Base-by-base conservation (phyloP, 768 basidiomycete species). In the Ephemerocybe angulata region DNA sequence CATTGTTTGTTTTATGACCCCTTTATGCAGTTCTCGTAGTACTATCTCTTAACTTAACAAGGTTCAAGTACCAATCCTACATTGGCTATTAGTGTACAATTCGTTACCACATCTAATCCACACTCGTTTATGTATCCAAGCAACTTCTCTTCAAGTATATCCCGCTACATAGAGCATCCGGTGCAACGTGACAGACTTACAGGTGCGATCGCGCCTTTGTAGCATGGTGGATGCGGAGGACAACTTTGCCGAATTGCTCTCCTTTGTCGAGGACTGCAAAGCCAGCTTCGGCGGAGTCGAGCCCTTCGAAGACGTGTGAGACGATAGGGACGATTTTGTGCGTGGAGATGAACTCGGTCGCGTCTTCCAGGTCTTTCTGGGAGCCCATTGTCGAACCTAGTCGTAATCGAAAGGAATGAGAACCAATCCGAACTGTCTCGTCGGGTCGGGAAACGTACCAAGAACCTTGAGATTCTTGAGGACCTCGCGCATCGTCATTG, bases 341-440 rank as follows among this genome's bases (percentile, higher is more conserved):
- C 62, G 84, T 67, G 3, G 74, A 69, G 22, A 93, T 67, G 69
- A 94, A 93, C 13, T 71, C 67, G 1, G 89, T 90, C 21, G 89
- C 90, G 29, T 84, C 82, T 50, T 77, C 66, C 55, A 93, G 76
- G 69, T 93, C 90, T 52, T 81, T 76, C 60, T 77, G 81, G 7
- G 90, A 91, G 17, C 90, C 91, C 90, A 93, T 90, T 25, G 86
- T 90, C 1, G 88, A 88, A 31, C 90, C 90, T 90, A 29, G n/a
- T 27, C 19, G n/a, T 19, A 38, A 38, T 43, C 12, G 44, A 42
- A 22, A 42, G 12, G 21, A 12, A 13, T 46, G 17, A 28, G 50
- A 11, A 24, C 10, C 10, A 22, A 24, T 17, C 22, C 37, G 49
- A 42, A 50, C 21, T 48, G 43, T 56, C 25, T 19, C 19, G 21